phyloP scores from a whole-genome alignment of 345 rosid species.

The Turnera subulata region DNA sequence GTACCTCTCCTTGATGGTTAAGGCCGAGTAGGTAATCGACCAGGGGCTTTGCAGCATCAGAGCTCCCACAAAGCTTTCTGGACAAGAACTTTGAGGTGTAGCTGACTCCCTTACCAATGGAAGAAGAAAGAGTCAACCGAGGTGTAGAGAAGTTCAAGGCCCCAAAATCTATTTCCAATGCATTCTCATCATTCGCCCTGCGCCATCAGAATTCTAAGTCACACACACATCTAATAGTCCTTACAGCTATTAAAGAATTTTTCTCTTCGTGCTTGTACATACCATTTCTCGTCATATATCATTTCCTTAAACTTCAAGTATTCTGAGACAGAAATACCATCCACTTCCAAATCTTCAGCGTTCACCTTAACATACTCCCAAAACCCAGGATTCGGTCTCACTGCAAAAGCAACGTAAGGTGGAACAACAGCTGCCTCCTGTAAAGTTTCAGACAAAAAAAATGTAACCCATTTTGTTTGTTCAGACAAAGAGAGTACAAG shows the following conservation, averaged over 20 bases:
- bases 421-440: slow-evolving; percentile 91
- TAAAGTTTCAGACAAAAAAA: slow-evolving; percentile 12
- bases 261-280: background rate
- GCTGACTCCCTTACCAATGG: slow-evolving; percentile 71
- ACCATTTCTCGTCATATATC: slow-evolving; percentile 75
- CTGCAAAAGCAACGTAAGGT: slow-evolving; percentile 75
- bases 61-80: slow-evolving; percentile 43
- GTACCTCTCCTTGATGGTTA: slow-evolving; percentile 78
- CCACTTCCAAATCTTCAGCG: slow-evolving; percentile 51
- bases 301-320: slow-evolving; percentile 77
- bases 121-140: slow-evolving; percentile 60
- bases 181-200: slow-evolving; percentile 83
- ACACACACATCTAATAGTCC: no score
- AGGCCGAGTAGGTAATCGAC: slow-evolving; percentile 59
- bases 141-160: slow-evolving; percentile 70
- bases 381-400: slow-evolving; percentile 77
- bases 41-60: slow-evolving; percentile 34
- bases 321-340: slow-evolving; percentile 49
- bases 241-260: no score
- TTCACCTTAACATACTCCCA: slow-evolving; percentile 89
- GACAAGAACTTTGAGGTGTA: slow-evolving; percentile 65
- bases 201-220: background rate
- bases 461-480: background rate
- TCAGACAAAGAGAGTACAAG: background rate
- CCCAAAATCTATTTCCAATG: slow-evolving; percentile 82